Evolutionary conservation across 805 yeast species (phyloP).

Genomic region (Cyberlindnera suaveolens): DNA sequence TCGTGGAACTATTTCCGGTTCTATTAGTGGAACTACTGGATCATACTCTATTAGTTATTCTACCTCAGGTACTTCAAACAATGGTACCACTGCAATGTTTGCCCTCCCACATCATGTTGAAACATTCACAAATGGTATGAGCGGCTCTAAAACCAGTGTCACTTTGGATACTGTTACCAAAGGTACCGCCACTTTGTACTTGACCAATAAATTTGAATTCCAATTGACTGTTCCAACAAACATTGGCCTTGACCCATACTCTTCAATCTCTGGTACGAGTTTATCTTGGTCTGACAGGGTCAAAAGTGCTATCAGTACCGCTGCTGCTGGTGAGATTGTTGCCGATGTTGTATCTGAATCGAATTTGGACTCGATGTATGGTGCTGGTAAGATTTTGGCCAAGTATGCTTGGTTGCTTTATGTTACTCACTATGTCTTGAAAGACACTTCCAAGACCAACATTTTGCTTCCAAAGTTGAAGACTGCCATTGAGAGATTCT

Average conservation of each 20-base stretch:
- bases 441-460: constrained; percentile 46
- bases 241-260: constrained; percentile 40
- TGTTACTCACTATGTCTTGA: constrained; percentile 59
- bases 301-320: constrained; percentile 25
- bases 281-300: constrained; percentile 25
- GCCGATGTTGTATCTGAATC: constrained; percentile 42
- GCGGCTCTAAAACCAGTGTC: constrained; percentile 27
- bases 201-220: constrained; percentile 35
- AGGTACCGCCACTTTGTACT: constrained; percentile 41
- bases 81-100: constrained; percentile 42
- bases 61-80: constrained; percentile 39
- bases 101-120: constrained; percentile 65
- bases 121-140: constrained; percentile 31
- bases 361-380: constrained; percentile 77
- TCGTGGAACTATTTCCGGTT: constrained; percentile 38
- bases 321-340: constrained; percentile 30
- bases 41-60: constrained; percentile 38
- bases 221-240: constrained; percentile 37
- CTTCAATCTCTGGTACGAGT: constrained; percentile 25
- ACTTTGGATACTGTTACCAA: constrained; percentile 42
- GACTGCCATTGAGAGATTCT: constrained; percentile 62
- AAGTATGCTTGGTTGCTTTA: constrained; percentile 86
- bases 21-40: constrained; percentile 32
- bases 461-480: constrained; percentile 53
- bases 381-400: constrained; percentile 81